phyloP scores from a whole-genome alignment of 192 early-diverging fungal genomes.

The Mortierella hygrophila region DNA sequence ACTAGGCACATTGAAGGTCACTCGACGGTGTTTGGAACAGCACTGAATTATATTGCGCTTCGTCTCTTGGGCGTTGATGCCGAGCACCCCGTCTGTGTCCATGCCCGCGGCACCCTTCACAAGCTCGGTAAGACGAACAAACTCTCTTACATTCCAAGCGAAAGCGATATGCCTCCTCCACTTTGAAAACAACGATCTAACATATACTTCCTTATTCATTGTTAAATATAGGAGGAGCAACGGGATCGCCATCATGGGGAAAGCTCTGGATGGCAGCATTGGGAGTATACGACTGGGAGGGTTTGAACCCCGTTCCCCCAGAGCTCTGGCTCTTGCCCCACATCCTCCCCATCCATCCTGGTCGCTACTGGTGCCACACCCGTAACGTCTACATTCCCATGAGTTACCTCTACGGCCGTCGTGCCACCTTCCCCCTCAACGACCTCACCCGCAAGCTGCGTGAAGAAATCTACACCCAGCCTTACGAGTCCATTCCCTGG shows the following conservation, averaged over 20 bases:
- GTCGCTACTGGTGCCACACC: conserved; percentile 95
- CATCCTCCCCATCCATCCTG: conserved; percentile 85
- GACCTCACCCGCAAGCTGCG: conserved; percentile 83
- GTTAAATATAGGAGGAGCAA: conserved; percentile 76
- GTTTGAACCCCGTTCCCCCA: conserved; percentile 95
- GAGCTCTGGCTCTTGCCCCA: conserved; percentile 94
- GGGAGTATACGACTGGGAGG: conserved; percentile 95
- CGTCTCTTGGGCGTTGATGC: conserved; percentile 88
- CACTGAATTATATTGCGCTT: conserved; percentile 92
- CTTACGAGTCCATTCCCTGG: conserved; percentile 93
- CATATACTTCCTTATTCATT: not conserved
- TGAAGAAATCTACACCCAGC: conserved; percentile 90
- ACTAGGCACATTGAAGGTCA: conserved; percentile 88
- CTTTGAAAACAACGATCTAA: not conserved
- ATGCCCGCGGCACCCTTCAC: conserved; percentile 87
- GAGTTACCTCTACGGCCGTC: conserved; percentile 89
- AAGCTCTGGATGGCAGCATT: conserved; percentile 97
- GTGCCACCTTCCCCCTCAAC: conserved; percentile 69
- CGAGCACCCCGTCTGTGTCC: conserved; percentile 89
- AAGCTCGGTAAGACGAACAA: conserved; percentile 67
- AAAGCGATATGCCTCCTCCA: not conserved
- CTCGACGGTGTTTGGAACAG: conserved; percentile 97
- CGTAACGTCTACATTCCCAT: conserved; percentile 96
- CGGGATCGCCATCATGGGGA: conserved; percentile 93
- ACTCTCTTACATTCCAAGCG: not conserved